Base-by-base conservation (phyloP, 2,329 filamentous ascomycete species). In the Periconia sp. region DNA sequence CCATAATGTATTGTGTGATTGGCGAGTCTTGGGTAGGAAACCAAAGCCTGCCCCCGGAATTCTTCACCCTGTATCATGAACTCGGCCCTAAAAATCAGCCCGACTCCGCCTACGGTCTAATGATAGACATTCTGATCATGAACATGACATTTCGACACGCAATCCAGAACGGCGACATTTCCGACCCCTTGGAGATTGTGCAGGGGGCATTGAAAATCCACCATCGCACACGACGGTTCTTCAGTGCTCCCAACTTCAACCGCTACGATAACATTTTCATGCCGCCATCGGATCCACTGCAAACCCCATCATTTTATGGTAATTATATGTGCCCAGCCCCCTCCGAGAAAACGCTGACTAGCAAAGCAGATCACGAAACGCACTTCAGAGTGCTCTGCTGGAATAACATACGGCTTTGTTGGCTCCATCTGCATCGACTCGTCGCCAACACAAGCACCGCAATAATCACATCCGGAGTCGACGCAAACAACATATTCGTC, bases 21-120 rank as follows among this genome's bases (percentile, higher is more conserved):
- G 63, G 68, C 54, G 65, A 68, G 47, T 61, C 56, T 41, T 68
- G 63, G 63, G 60, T 68, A 10, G 61, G 65, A 19, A 56, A 63
- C n/a, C 45, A 59, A 44, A 49, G 57, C 1, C 41, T 68, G 17
- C 61, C 68, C 7, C 41, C 46, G 3, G 55, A 57, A 6, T 65
- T 66, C 19, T 18, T 49, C 9, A 44, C 52, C 17, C 42, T 64
- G 17, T 58, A 60, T 23, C 51, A 51, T n/a, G 50, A 59, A 9
- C 46, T 61, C 10, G 52, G 48, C 17, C 50, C 51, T 8, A 54
- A 37, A 20, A 52, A 42, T 14, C 54, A 55, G 30, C 47, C 50
- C 2, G 20, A 52, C 11, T 58, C 56, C 0, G 50, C 59, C 1
- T 54, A 63, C 30, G 57, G 56, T 14, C 43, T 40, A 18, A 37